Conservation (phyloP, 2,329 filamentous ascomycete species). For the Dothideomycetes sp. region DNA sequence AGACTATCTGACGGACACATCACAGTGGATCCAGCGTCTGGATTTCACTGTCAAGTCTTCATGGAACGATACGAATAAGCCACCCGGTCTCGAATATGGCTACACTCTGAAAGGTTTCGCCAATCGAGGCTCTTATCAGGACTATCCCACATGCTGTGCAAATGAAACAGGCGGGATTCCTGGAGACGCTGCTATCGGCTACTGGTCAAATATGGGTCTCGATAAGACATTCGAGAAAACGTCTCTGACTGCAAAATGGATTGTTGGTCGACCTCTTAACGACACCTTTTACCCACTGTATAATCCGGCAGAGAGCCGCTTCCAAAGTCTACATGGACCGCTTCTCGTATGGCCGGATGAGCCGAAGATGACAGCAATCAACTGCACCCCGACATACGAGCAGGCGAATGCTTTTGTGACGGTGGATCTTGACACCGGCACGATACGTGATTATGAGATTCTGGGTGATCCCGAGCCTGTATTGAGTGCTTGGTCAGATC, state of each 20-base stretch:
- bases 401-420: not conserved
- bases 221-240: not conserved
- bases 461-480: not conserved
- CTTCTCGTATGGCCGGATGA: not conserved
- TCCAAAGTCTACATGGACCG: not conserved
- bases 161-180: not conserved
- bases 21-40: not conserved
- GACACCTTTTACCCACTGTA: not conserved
- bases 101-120: not conserved
- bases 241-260: not conserved
- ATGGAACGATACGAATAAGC: constrained; percentile 1
- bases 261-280: not conserved
- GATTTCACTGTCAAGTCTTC: not conserved
- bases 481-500: not conserved
- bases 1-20: not conserved
- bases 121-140: not conserved
- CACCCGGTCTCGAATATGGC: not conserved
- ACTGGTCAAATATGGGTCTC: constrained; percentile 6
- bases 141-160: not conserved
- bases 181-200: not conserved
- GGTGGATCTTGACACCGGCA: not conserved
- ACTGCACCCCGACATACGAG: not conserved
- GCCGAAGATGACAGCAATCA: not conserved
- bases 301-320: too few species aligned
- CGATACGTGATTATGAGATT: not conserved